A percentile compares a stretch with the other conserved stretches of the same genome.
phyloP scores from a whole-genome alignment of 1,139 yeast genomes.

The Suhomyces bribrorum region DNA sequence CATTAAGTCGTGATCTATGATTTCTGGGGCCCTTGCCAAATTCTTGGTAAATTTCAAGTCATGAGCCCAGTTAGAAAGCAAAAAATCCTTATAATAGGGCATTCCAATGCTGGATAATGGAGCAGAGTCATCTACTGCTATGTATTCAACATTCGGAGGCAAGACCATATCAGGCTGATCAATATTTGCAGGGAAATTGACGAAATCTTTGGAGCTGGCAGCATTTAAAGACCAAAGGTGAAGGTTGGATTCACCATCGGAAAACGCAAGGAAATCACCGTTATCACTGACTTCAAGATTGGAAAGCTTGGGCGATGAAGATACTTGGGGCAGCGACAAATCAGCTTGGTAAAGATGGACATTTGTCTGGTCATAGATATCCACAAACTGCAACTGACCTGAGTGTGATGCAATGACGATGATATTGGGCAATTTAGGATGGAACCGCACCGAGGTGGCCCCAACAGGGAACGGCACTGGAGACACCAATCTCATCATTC shows the following conservation, averaged over 20 bases:
- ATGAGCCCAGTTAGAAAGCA: constrained; percentile 79
- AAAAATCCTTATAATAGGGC: constrained; percentile 80
- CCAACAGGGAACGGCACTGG: constrained; percentile 92
- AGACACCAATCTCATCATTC: constrained; percentile 70
- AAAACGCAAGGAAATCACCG: constrained; percentile 75
- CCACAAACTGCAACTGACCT: constrained; percentile 87
- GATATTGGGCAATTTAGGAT: constrained; percentile 83
- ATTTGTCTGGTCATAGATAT: constrained; percentile 73
- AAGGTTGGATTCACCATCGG: constrained; percentile 63
- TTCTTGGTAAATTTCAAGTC: constrained; percentile 57
- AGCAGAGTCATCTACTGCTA: constrained; percentile 37
- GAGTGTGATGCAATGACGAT: constrained; percentile 70
- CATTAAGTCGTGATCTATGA: constrained; percentile 23
- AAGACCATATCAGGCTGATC: constrained; percentile 49
- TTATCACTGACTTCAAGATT: constrained; percentile 70
- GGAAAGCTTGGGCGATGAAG: constrained; percentile 32
- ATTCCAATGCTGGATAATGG: constrained; percentile 78
- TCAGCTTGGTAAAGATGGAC: constrained; percentile 65
- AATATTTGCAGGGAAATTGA: constrained; percentile 48
- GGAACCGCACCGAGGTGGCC: constrained; percentile 80
- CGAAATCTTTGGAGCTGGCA: constrained; percentile 35
- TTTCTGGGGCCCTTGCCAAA: constrained; percentile 50
- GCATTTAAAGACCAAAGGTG: constrained; percentile 72
- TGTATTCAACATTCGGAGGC: constrained; percentile 24
- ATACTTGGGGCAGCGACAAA: constrained; percentile 34